Conservation (phyloP, 441 rosid genomes). For the Adansonia madagascariensis region DNA sequence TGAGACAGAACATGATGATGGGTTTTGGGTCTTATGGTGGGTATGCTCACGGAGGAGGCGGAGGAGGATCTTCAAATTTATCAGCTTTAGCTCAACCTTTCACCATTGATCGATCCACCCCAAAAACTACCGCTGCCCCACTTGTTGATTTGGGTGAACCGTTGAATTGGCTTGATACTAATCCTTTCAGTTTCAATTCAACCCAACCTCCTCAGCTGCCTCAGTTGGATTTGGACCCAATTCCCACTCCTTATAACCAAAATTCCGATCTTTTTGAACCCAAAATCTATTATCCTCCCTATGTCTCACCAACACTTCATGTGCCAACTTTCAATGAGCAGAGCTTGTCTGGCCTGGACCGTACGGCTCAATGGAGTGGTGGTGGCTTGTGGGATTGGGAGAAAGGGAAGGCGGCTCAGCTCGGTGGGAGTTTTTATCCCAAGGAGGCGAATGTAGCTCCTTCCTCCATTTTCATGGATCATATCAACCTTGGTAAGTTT, state of each 20-base stretch:
- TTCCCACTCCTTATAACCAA: constrained; percentile 30
- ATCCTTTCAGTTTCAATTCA: constrained; percentile 23
- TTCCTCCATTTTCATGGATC: constrained; percentile 34
- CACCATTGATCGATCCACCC: constrained; percentile 44
- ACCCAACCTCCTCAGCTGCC: constrained; percentile 29
- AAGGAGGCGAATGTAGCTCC: constrained; percentile 35
- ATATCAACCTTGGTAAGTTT: constrained; percentile 45
- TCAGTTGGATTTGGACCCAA: constrained; percentile 33
- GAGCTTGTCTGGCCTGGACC: constrained; percentile 33
- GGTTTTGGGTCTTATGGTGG: constrained; percentile 42
- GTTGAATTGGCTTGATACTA: constrained; percentile 20
- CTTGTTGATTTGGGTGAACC: constrained; percentile 47
- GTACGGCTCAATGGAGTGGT: constrained; percentile 31
- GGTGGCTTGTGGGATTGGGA: constrained; percentile 40
- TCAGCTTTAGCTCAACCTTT: constrained; percentile 69
- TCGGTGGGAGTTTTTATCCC: constrained; percentile 35
- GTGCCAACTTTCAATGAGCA: constrained; percentile 37
- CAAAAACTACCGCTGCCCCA: constrained; percentile 34
- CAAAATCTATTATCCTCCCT: constrained; percentile 43
- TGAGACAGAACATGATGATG: constrained; percentile 37
- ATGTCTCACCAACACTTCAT: constrained; percentile 35
- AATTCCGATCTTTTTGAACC: constrained; percentile 37
- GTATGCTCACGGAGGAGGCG: constrained; percentile 30
- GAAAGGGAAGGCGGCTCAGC: constrained; percentile 33
- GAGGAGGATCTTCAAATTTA: constrained; percentile 52